phyloP scores from a whole-genome alignment of 495 filamentous ascomycete genomes.

The Penicilliopsis zonata region DNA sequence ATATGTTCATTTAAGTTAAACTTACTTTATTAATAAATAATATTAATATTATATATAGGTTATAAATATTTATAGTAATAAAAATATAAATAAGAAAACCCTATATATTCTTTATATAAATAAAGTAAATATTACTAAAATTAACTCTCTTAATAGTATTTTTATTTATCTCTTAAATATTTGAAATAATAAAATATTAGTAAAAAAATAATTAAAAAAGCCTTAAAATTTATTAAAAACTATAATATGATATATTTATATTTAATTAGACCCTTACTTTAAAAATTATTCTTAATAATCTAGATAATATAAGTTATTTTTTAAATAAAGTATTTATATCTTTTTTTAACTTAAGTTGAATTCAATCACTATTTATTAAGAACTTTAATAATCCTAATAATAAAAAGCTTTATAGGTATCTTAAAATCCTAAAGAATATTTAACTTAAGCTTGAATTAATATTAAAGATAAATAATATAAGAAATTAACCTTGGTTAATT shows the following conservation, averaged over 20 bases:
- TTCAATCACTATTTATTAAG: neutral
- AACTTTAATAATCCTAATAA: neutral
- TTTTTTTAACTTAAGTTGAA: neutral
- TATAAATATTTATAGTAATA: slow-evolving; percentile 1
- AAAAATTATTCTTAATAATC: slow-evolving; percentile 2
- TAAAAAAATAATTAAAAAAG: neutral
- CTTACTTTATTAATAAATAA: too few relatives aligned
- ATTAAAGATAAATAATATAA: too few relatives aligned
- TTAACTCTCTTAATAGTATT: too few relatives aligned
- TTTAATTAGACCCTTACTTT: neutral
- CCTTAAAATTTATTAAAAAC: neutral
- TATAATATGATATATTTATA: slow-evolving; percentile 1
- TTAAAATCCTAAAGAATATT: neutral
- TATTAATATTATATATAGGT: too few relatives aligned
- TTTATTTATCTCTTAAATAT: too few relatives aligned
- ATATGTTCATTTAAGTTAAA: too few relatives aligned
- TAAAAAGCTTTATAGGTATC: neutral
- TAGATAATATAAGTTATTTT: neutral
- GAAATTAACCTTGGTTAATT: too few relatives aligned
- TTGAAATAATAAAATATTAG: too few relatives aligned
- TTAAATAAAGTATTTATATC: neutral
- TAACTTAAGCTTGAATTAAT: too few relatives aligned
- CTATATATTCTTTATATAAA: too few relatives aligned
- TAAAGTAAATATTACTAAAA: too few relatives aligned
- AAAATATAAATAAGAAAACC: too few relatives aligned